phyloP scores from a whole-genome alignment of 805 yeast species.

The Isabelozyma pseudorhagii region DNA sequence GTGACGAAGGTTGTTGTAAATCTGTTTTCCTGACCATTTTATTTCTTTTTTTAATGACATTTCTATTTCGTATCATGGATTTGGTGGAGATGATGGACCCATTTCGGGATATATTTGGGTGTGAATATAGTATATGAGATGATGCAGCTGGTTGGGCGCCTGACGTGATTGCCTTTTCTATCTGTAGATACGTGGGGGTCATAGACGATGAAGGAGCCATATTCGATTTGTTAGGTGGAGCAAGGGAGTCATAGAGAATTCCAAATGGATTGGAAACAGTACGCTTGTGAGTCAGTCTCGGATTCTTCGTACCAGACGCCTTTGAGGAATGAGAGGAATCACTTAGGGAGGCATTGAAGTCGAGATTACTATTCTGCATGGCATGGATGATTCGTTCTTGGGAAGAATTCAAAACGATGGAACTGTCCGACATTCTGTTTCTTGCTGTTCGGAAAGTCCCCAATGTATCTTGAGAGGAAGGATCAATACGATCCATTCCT shows the following conservation, averaged over 20 bases:
- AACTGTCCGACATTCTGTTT: background rate
- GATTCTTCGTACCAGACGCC: background rate
- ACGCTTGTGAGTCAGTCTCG: constrained; percentile 5
- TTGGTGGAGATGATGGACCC: constrained; percentile 27
- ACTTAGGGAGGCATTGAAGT: background rate
- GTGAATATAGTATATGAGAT: constrained; percentile 16
- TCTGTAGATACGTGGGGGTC: constrained; percentile 4
- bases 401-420: background rate
- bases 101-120: background rate
- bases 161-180: background rate
- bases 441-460: background rate
- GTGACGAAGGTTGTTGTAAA: background rate
- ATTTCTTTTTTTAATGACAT: constrained; percentile 25
- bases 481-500: background rate
- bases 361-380: background rate
- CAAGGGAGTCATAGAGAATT: constrained; percentile 15
- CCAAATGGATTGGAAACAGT: constrained; percentile 26
- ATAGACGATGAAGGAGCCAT: background rate
- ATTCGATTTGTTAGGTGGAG: constrained; percentile 1
- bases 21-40: constrained; percentile 19
- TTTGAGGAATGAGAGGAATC: background rate
- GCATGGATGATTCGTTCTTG: background rate
- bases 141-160: background rate
- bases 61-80: constrained; percentile 30
- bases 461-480: background rate